A percentile compares a stretch with the other conserved stretches of the same genome.
These are phyloP conservation scores for Elsinoe perseae DNA, from an alignment of 2,329 filamentous ascomycete genomes.

Conservation along the genomic window DNA sequence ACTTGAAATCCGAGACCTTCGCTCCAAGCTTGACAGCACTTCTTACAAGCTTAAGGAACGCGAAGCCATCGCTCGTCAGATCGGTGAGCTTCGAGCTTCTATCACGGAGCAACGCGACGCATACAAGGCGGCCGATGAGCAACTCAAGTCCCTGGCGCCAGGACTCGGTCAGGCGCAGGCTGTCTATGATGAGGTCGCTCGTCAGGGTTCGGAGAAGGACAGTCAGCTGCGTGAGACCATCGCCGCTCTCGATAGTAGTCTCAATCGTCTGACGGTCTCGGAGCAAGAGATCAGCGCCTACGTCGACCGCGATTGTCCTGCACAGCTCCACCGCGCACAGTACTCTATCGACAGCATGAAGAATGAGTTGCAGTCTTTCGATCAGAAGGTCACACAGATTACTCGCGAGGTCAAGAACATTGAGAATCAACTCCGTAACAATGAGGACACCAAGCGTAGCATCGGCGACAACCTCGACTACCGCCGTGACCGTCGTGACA, in stretches of 20 bases:
- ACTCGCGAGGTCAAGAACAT: conserved; percentile 68
- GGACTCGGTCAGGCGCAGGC: conserved; percentile 67
- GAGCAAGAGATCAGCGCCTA: conserved; percentile 76
- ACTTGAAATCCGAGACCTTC: conserved; percentile 66
- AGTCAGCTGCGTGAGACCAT: conserved; percentile 63
- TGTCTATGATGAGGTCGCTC: conserved; percentile 67
- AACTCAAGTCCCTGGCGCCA: conserved; percentile 66
- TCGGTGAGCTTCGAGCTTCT: conserved; percentile 64
- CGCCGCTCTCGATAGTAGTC: conserved; percentile 62
- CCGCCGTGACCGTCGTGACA: conserved; percentile 62
- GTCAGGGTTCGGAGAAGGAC: conserved; percentile 64
- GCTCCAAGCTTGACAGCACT: conserved; percentile 62
- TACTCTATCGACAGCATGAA: conserved; percentile 55
- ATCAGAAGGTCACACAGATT: conserved; percentile 60
- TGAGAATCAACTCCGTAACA: conserved; percentile 67
- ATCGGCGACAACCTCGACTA: conserved; percentile 86
- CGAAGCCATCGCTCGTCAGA: conserved; percentile 58
- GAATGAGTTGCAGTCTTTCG: conserved; percentile 54
- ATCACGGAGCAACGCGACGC: conserved; percentile 60
- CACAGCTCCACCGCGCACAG: conserved; percentile 61
- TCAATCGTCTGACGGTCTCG: conserved; percentile 68
- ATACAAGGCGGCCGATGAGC: conserved; percentile 62
- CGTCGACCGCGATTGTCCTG: conserved; percentile 63
- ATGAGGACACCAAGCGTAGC: conserved; percentile 74
- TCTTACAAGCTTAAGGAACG: conserved; percentile 76